Percentiles rank a stretch among this genome's conserved stretches.
Conservation (phyloP, 1,284 basidiomycete genomes). For the Trametes versicolor region DNA sequence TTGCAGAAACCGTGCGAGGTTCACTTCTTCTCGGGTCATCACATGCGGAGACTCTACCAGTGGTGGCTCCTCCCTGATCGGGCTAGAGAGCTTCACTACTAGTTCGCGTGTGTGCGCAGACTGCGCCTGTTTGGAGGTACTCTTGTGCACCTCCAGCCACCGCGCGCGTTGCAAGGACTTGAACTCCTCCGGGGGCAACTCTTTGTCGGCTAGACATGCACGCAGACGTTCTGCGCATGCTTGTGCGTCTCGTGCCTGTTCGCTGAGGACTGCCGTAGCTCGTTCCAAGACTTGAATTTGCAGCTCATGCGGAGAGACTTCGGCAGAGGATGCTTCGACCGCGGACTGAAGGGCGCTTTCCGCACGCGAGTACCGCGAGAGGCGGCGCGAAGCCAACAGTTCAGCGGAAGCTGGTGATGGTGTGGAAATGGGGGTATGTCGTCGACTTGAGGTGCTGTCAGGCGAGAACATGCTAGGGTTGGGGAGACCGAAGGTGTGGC, state of each 20-base stretch:
- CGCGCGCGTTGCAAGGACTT: constrained; percentile 53
- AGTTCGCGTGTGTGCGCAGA: constrained; percentile 26
- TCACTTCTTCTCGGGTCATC: constrained; percentile 29
- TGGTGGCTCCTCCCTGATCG: constrained; percentile 14
- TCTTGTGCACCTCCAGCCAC: constrained; percentile 61
- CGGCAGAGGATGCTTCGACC: constrained; percentile 41
- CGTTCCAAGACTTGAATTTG: constrained; percentile 57
- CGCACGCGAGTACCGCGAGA: constrained; percentile 50
- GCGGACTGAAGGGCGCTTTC: constrained; percentile 50
- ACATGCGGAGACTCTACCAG: constrained; percentile 14
- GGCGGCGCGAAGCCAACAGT: constrained; percentile 25
- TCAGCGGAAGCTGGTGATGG: constrained; percentile 17
- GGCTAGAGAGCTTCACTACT: constrained; percentile 29
- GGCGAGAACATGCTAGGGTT: constrained; percentile 37
- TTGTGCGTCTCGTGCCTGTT: constrained; percentile 56
- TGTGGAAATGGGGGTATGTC: constrained; percentile 4
- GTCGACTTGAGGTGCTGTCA: background rate
- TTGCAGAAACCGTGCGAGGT: constrained; percentile 36
- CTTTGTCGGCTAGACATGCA: constrained; percentile 47
- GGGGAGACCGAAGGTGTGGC: constrained; percentile 43
- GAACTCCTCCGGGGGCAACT: constrained; percentile 47
- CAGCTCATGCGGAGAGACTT: constrained; percentile 51
- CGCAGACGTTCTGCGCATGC: constrained; percentile 54
- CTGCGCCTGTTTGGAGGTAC: constrained; percentile 49
- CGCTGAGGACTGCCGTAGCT: constrained; percentile 52